Evolutionary conservation across 805 yeast genomes (phyloP).

Genomic region (Kluyveromyces siamensis): DNA sequence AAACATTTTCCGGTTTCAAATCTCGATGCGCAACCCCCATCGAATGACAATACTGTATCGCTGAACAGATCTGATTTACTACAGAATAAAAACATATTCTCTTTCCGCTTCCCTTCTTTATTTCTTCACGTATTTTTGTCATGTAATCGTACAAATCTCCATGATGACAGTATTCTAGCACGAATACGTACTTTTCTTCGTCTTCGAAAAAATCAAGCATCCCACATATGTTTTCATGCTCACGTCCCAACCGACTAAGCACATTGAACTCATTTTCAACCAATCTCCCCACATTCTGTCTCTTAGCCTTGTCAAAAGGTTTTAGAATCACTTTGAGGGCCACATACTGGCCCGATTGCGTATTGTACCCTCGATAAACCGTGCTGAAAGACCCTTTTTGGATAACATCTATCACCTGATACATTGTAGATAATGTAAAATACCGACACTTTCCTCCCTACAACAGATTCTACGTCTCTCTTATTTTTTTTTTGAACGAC

Average conservation of each 20-base stretch:
- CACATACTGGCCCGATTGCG: constrained; percentile 14
- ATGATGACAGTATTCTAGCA: constrained; percentile 55
- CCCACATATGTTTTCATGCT: constrained; percentile 47
- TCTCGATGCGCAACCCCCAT: constrained; percentile 60
- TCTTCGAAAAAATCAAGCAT: constrained; percentile 52
- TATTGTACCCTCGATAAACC: constrained; percentile 23
- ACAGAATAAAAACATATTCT: constrained; percentile 28
- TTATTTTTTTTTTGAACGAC: neutral
- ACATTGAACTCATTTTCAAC: constrained; percentile 24
- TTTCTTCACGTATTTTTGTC: constrained; percentile 10
- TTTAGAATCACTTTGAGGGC: constrained; percentile 24
- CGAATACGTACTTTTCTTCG: constrained; percentile 40
- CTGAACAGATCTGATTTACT: constrained; percentile 42
- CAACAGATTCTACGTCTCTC: neutral
- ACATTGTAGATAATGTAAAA: neutral
- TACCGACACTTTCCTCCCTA: neutral
- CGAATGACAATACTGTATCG: constrained; percentile 46
- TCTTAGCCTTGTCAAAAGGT: constrained; percentile 7
- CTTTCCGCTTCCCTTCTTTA: constrained; percentile 6
- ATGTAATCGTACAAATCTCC: constrained; percentile 60
- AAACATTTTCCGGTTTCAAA: constrained; percentile 63
- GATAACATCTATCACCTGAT: constrained; percentile 6
- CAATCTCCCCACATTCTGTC: constrained; percentile 6
- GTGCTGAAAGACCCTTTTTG: constrained; percentile 28
- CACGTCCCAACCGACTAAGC: constrained; percentile 32